Conservation (phyloP, 176 grass and related monocot genomes). For the Avena insularis region DNA sequence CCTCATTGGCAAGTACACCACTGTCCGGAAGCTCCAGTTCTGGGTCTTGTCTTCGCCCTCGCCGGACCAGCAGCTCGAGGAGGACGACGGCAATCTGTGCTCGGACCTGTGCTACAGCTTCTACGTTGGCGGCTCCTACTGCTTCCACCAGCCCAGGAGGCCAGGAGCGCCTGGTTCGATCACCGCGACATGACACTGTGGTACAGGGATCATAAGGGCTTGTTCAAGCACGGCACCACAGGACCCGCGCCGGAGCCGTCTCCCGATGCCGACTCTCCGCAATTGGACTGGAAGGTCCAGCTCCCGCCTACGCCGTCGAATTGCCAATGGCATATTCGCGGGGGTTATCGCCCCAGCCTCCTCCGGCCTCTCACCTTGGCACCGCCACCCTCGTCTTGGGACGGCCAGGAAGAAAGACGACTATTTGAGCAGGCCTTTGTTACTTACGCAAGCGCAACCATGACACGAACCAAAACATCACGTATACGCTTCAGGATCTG, state of each 20-base stretch:
- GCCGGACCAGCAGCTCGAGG: background rate
- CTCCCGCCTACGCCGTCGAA: background rate
- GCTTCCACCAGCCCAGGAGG: background rate
- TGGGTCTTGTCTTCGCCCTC: background rate
- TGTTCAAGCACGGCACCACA: background rate
- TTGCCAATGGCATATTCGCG: background rate
- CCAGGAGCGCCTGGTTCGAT: background rate
- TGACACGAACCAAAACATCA: background rate
- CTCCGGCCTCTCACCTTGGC: constrained; percentile 23
- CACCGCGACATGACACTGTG: background rate
- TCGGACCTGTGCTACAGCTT: background rate
- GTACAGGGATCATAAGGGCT: background rate
- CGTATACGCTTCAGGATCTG: background rate
- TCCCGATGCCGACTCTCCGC: background rate
- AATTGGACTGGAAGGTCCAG: background rate
- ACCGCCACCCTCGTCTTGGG: background rate
- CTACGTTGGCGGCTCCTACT: background rate
- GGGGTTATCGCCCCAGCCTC: background rate
- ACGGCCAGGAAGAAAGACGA: background rate
- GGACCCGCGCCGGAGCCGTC: background rate
- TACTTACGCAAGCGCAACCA: background rate
- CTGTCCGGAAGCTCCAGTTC: background rate
- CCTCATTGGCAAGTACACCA: background rate
- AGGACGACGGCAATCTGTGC: background rate
- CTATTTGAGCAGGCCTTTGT: background rate